phyloP scores from a whole-genome alignment of 2,329 filamentous ascomycete genomes.

The Phialophora expanda region DNA sequence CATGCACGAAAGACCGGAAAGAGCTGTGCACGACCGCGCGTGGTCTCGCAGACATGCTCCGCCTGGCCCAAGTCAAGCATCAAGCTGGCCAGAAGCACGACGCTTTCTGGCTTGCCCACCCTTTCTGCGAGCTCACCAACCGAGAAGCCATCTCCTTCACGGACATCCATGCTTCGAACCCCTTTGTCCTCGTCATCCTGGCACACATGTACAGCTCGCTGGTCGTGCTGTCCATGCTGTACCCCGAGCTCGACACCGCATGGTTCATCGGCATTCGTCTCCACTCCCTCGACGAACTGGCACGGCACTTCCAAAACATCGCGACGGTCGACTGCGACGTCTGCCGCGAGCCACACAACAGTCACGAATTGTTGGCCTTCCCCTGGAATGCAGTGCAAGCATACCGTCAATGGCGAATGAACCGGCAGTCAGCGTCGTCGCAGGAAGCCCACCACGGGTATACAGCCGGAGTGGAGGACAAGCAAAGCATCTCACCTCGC shows the following conservation, averaged over 20 bases:
- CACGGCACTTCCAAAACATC: constrained; percentile 8
- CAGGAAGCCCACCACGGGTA: not conserved
- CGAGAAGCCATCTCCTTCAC: constrained; percentile 9
- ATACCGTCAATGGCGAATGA: constrained; percentile 10
- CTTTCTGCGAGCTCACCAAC: constrained; percentile 18
- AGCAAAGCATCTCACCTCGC: not conserved
- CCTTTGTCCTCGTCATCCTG: constrained; percentile 16
- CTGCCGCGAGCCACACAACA: constrained; percentile 7
- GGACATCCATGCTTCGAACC: constrained; percentile 9
- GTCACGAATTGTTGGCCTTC: constrained; percentile 14
- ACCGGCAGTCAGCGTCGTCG: not conserved
- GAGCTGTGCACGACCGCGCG: constrained; percentile 11
- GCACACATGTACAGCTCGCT: constrained; percentile 20
- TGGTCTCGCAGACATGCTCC: constrained; percentile 15
- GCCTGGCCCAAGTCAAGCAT: constrained; percentile 15
- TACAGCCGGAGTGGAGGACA: not conserved
- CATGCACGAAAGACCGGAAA: constrained; percentile 10
- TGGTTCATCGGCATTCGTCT: constrained; percentile 14
- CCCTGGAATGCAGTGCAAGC: constrained; percentile 13
- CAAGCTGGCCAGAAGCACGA: constrained; percentile 9
- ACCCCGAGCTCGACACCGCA: constrained; percentile 16
- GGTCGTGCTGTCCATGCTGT: constrained; percentile 18
- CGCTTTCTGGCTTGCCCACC: constrained; percentile 20
- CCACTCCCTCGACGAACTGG: constrained; percentile 11
- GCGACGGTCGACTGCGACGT: constrained; percentile 8